A percentile compares a stretch with the other conserved stretches of the same genome.
Evolutionary conservation across 2,329 filamentous ascomycete genomes (phyloP).

Genomic region (Microcyclospora tardicrescens): DNA sequence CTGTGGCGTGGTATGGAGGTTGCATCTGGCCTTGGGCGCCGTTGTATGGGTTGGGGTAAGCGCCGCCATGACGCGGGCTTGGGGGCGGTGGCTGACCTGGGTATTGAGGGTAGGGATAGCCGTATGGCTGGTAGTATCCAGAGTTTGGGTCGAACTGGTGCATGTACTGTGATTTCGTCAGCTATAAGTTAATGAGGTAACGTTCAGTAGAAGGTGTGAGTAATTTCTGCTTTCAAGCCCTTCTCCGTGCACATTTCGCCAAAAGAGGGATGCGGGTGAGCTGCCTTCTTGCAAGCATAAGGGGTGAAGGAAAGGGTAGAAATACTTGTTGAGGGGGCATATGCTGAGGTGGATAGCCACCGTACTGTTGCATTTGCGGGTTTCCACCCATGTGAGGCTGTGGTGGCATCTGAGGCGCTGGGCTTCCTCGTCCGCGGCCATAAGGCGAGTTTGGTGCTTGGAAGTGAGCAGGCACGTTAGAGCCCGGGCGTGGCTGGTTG

Average conservation of each 20-base stretch:
- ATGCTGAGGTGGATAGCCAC: conserved; percentile 42
- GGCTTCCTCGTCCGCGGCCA: conserved; percentile 41
- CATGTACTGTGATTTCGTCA: conserved; percentile 41
- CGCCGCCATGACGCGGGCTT: background rate
- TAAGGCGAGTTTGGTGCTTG: conserved; percentile 28
- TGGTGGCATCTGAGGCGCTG: conserved; percentile 43
- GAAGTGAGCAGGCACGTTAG: conserved; percentile 35
- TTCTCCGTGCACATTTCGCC: too few species aligned
- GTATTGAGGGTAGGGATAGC: conserved; percentile 38
- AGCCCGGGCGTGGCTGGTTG: conserved; percentile 35
- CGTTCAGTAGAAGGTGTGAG: too few species aligned
- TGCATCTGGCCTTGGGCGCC: conserved; percentile 35
- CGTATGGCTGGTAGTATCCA: conserved; percentile 31
- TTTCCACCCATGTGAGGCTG: conserved; percentile 32
- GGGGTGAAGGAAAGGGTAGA: conserved; percentile 26
- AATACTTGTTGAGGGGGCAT: conserved; percentile 50
- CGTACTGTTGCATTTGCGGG: conserved; percentile 46
- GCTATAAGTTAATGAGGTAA: conserved; percentile 4
- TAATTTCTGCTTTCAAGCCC: too few species aligned
- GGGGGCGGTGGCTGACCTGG: conserved; percentile 33
- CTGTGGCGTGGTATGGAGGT: conserved; percentile 45
- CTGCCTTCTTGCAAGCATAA: too few species aligned
- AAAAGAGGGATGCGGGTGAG: too few species aligned
- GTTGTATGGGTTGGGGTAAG: conserved; percentile 36
- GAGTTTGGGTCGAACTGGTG: conserved; percentile 39